Conservation (phyloP, 495 filamentous ascomycete genomes). For the Annulohypoxylon moriforme region DNA sequence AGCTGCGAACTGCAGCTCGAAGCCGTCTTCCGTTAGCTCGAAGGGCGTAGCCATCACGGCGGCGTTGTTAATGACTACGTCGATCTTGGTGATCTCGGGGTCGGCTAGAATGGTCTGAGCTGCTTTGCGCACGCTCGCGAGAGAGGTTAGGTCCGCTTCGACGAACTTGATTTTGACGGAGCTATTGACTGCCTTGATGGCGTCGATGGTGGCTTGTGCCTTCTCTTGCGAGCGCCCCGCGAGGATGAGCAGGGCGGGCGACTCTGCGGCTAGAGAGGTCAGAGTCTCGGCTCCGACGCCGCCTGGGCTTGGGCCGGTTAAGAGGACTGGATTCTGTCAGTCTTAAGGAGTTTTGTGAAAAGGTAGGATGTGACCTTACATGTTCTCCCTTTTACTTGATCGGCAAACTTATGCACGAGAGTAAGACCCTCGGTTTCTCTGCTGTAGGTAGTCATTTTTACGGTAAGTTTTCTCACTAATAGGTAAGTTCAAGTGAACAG, state of each 20-base stretch:
- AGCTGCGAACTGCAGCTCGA: conserved; percentile 69
- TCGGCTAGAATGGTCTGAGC: conserved; percentile 58
- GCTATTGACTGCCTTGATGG: conserved; percentile 53
- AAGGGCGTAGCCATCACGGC: conserved; percentile 69
- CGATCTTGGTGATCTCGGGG: conserved; percentile 63
- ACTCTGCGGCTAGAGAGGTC: conserved; percentile 55
- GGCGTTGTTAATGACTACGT: conserved; percentile 77
- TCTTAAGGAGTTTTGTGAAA: not conserved
- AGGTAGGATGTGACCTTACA: conserved; percentile 41
- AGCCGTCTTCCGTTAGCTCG: conserved; percentile 52
- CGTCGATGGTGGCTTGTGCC: conserved; percentile 54
- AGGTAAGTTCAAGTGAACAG: not conserved
- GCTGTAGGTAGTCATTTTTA: conserved; percentile 36
- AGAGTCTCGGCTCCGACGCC: conserved; percentile 62
- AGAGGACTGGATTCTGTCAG: conserved; percentile 50
- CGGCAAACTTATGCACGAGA: conserved; percentile 52
- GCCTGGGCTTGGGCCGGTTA: conserved; percentile 58
- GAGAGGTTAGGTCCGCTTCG: conserved; percentile 59
- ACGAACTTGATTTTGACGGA: conserved; percentile 57
- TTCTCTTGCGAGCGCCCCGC: conserved; percentile 54
- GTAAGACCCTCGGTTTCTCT: conserved; percentile 49
- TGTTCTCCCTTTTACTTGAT: conserved; percentile 52
- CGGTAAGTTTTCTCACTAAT: conserved; percentile 10
- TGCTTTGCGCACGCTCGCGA: conserved; percentile 62
- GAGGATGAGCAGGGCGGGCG: conserved; percentile 58